Evolutionary conservation across 768 basidiomycete genomes (phyloP).

Genomic region (Sistotremastrum niveocremeum): DNA sequence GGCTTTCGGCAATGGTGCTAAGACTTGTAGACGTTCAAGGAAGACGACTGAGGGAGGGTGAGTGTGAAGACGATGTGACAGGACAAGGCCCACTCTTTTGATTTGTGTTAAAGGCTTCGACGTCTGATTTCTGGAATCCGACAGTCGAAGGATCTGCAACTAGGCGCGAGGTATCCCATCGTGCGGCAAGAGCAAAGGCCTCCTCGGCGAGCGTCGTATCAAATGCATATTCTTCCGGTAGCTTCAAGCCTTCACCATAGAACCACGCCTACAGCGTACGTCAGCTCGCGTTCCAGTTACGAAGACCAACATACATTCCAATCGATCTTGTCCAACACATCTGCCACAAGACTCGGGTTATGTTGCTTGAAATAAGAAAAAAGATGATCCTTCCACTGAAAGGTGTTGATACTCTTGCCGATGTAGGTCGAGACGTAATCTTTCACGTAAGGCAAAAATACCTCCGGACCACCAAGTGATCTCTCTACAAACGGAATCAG

Average conservation of each 20-base stretch:
- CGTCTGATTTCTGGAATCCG: conserved; percentile 44
- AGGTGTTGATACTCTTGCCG: conserved; percentile 71
- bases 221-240: conserved; percentile 66
- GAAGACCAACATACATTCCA: conserved; percentile 49
- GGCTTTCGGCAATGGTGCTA: conserved; percentile 40
- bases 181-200: conserved; percentile 56
- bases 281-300: neutral
- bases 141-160: conserved; percentile 30
- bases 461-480: conserved; percentile 67
- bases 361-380: conserved; percentile 53
- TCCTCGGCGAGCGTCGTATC: conserved; percentile 57
- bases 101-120: conserved; percentile 53
- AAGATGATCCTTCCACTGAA: conserved; percentile 72
- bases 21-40: conserved; percentile 65
- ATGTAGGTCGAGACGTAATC: conserved; percentile 75
- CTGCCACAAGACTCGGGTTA: conserved; percentile 46
- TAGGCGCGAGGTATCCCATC: conserved; percentile 57
- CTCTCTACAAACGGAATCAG: conserved; percentile 37
- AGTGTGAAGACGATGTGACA: neutral
- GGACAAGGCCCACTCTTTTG: conserved; percentile 43
- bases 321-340: conserved; percentile 52
- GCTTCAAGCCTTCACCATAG: conserved; percentile 58
- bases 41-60: conserved; percentile 47
- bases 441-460: conserved; percentile 72
- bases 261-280: conserved; percentile 50